phyloP scores from a whole-genome alignment of 257 asterid species.

The Solanum chmielewskii region DNA sequence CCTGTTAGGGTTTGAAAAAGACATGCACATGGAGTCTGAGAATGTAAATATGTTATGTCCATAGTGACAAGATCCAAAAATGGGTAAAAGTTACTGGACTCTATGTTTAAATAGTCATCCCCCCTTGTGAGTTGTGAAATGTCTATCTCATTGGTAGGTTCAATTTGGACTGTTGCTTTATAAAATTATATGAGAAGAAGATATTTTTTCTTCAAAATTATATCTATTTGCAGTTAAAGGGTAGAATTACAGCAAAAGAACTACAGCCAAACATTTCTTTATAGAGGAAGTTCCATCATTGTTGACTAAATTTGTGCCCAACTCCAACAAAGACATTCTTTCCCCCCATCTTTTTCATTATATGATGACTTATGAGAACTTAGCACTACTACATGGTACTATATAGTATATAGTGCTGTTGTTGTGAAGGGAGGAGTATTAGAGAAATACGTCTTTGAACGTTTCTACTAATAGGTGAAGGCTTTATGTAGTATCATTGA shows the following conservation, averaged over 20 bases:
- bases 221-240: not conserved
- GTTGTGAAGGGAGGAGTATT: not conserved
- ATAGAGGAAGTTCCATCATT: not conserved
- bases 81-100: not conserved
- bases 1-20: not conserved
- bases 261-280: not conserved
- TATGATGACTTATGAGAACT: not conserved
- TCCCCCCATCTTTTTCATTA: not conserved
- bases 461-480: not conserved
- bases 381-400: not conserved
- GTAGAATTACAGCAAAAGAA: not conserved
- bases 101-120: not conserved
- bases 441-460: not conserved
- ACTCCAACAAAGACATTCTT: not conserved
- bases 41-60: not conserved
- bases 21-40: not conserved
- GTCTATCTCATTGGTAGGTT: not conserved
- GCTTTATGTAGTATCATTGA: not conserved
- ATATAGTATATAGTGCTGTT: not conserved
- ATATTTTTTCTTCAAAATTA: not conserved
- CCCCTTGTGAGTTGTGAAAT: not conserved
- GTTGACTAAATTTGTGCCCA: not conserved
- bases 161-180: not conserved
- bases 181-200: not conserved
- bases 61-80: not conserved